A percentile compares a stretch with the other conserved stretches of the same genome.
These are phyloP conservation scores for Neurospora terricola DNA, from an alignment of 495 filamentous ascomycete species.

Conservation along the genomic window DNA sequence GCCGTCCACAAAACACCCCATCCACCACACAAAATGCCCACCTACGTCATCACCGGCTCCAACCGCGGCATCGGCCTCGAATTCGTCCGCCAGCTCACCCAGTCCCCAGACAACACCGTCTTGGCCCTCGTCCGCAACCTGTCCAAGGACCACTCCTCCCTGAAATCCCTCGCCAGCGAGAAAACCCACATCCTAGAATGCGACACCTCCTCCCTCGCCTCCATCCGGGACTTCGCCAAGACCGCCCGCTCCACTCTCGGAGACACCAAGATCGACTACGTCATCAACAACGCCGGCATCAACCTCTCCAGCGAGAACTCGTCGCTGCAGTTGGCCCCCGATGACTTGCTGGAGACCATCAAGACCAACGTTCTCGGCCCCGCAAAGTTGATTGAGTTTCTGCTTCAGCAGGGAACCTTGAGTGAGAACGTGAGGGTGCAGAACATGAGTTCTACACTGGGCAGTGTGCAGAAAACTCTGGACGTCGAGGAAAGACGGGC, in stretches of 20 bases:
- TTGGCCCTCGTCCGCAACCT: constrained; percentile 37
- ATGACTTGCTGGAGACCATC: constrained; percentile 20
- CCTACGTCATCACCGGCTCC: constrained; percentile 45
- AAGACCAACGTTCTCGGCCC: constrained; percentile 33
- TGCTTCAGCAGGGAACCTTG: constrained; percentile 18
- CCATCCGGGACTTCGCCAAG: constrained; percentile 25
- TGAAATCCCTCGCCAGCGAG: constrained; percentile 14
- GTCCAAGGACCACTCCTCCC: constrained; percentile 21
- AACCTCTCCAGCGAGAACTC: constrained; percentile 25
- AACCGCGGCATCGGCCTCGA: constrained; percentile 48
- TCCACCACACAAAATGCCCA: constrained; percentile 43
- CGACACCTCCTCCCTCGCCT: constrained; percentile 24
- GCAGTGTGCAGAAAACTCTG: constrained; percentile 9
- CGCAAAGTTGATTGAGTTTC: constrained; percentile 24
- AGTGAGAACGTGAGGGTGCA: constrained; percentile 19
- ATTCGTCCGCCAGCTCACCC: constrained; percentile 42
- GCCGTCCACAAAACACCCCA: background rate
- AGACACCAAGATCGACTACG: constrained; percentile 29
- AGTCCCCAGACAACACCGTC: constrained; percentile 35
- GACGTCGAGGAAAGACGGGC: constrained; percentile 10
- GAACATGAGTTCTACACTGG: constrained; percentile 33
- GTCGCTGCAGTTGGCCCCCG: constrained; percentile 24
- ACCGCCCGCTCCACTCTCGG: constrained; percentile 14
- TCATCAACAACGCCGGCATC: constrained; percentile 36
- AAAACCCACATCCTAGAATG: constrained; percentile 32